Evolutionary conservation across 2,329 filamentous ascomycete species (phyloP).

Genomic region (Shiraia bambusicola): DNA sequence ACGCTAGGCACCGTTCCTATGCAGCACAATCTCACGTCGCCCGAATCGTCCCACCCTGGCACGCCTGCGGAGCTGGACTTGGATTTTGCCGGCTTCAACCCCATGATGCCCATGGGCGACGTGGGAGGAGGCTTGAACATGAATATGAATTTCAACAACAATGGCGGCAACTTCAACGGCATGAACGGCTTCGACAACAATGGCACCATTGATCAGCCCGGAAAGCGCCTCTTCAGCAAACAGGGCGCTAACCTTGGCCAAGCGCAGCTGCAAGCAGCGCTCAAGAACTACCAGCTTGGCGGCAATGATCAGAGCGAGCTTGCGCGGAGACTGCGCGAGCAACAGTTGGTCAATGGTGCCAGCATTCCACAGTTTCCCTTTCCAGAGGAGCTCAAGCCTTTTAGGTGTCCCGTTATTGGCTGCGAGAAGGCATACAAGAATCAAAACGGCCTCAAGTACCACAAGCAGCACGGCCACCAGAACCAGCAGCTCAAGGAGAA

Average conservation of each 20-base stretch:
- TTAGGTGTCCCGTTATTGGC: slow-evolving; percentile 95
- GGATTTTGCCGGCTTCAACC: slow-evolving; percentile 56
- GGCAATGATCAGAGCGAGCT: slow-evolving; percentile 66
- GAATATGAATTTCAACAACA: slow-evolving; percentile 39
- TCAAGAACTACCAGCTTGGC: slow-evolving; percentile 74
- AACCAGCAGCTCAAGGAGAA: slow-evolving; percentile 97
- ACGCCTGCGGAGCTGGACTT: slow-evolving; percentile 76
- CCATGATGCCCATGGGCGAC: slow-evolving; percentile 34
- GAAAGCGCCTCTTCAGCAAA: slow-evolving; percentile 84
- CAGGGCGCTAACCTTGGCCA: slow-evolving; percentile 72
- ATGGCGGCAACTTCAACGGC: slow-evolving; percentile 42
- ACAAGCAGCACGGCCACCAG: slow-evolving; percentile 85
- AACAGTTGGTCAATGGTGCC: slow-evolving; percentile 60
- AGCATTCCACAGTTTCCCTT: slow-evolving; percentile 44
- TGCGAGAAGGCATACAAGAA: slow-evolving; percentile 99
- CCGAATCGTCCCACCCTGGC: slow-evolving; percentile 68
- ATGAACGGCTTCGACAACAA: slow-evolving; percentile 44
- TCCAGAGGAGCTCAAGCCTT: slow-evolving; percentile 92
- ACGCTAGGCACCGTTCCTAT: slow-evolving; percentile 79
- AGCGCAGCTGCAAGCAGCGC: slow-evolving; percentile 70
- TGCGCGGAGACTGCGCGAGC: slow-evolving; percentile 64
- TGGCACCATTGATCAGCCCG: slow-evolving; percentile 81
- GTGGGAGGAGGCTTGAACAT: slow-evolving; percentile 38
- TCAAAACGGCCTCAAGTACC: slow-evolving; percentile 95
- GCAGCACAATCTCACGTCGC: slow-evolving; percentile 60